Evolutionary conservation across 2,329 filamentous ascomycete genomes (phyloP).

Genomic region (Pseudovirgaria hyperparasitica): DNA sequence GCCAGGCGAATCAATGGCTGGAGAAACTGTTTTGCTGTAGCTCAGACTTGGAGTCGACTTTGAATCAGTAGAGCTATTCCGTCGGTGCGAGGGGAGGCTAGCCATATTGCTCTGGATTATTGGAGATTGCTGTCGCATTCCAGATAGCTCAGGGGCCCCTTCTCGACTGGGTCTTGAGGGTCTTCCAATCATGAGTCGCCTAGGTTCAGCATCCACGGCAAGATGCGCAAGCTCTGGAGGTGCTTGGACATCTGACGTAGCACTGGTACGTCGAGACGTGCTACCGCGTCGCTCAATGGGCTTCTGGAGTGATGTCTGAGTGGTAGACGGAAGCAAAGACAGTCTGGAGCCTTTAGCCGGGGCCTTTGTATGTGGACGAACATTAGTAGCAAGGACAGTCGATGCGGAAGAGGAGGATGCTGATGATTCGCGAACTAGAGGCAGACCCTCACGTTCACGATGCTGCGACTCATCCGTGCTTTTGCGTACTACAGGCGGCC

Average conservation of each 20-base stretch:
- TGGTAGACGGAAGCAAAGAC: constrained; percentile 2
- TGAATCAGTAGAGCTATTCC: constrained; percentile 36
- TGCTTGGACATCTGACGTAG: constrained; percentile 13
- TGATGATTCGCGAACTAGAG: constrained; percentile 55
- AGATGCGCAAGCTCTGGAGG: constrained; percentile 37
- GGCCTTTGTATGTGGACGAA: constrained; percentile 43
- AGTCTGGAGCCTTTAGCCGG: constrained; percentile 5
- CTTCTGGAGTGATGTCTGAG: constrained; percentile 1
- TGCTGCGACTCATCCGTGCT: constrained; percentile 36
- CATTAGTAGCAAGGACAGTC: constrained; percentile 45
- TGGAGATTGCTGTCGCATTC: constrained; percentile 35
- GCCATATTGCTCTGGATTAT: constrained; percentile 45
- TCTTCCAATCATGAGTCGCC: constrained; percentile 33
- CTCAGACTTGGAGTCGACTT: constrained; percentile 11
- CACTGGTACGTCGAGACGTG: constrained; percentile 3
- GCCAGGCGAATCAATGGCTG: constrained; percentile 13
- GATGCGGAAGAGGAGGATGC: constrained; percentile 63
- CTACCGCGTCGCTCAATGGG: not conserved
- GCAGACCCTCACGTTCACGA: constrained; percentile 44
- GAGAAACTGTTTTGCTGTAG: not conserved
- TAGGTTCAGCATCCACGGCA: constrained; percentile 45
- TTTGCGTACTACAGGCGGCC: constrained; percentile 47
- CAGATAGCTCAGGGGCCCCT: constrained; percentile 29
- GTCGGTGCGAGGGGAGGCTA: constrained; percentile 36
- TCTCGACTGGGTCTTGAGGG: constrained; percentile 33